Base-by-base conservation (phyloP, 129 eudicot species). In the Tagetes patula region DNA sequence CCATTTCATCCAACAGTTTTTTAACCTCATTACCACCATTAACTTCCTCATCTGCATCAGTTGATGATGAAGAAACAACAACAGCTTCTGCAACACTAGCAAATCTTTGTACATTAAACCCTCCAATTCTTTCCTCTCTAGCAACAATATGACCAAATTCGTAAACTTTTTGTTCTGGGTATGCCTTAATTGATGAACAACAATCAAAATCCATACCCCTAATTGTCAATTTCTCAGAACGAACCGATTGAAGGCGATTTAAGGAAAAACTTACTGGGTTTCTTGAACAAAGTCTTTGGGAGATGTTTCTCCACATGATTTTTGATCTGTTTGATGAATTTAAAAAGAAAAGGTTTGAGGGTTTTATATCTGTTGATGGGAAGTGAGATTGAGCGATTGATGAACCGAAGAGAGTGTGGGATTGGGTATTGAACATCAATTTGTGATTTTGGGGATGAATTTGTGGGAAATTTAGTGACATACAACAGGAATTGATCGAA, bases 21-120 rank as follows among this genome's bases (percentile, higher is more conserved):
- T 85, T 70, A 59, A 89, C 86, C 78, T 89, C 98, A 65, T 85
- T 88, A 10, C 70, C 76, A 8, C 74, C 85, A n/a, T 79, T 67
- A 2, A 64, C 48, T 39, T 78, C 98, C 27, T 84, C 98, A 34
- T 86, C 89, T 11, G 54, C 81, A 72, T 86, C 89, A 2, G 84
- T 80, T 6, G 79, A 65, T 1, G 75, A 77, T 5, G 69, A 37
- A 7, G 42, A 73, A 45, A 81, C 84, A 8, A 54, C 76, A 45
- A 81, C 84, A 8, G 88, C 89, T 82, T 89, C 96, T 27, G 90
- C 96, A 5, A 81, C 82, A 73, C 88, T 85, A 6, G 82, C 86
- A 73, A 82, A 92, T 33, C 87, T 80, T 69, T 70, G 87, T 2
- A 68, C 64, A 8, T 33, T 27, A 14, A 76, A 79, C 4, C 81